Evolutionary conservation across 495 filamentous ascomycete genomes (phyloP).

Genomic region (Hyaloscypha bicolor): DNA sequence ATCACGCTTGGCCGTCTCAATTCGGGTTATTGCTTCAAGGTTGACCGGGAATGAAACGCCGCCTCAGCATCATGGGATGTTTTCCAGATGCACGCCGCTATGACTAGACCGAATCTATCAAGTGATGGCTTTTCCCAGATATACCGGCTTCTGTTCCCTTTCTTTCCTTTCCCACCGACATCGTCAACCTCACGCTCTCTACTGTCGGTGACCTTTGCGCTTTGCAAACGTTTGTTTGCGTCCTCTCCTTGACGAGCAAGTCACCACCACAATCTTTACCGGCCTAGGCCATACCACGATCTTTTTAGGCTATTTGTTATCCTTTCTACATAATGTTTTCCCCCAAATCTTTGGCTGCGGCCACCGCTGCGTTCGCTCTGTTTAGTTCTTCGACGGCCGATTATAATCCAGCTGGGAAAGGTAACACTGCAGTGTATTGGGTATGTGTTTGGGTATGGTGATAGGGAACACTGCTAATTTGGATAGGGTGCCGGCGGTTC

Average conservation of each 20-base stretch:
- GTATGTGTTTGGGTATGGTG: constrained; percentile 33
- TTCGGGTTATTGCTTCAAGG: background rate
- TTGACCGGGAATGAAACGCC: background rate
- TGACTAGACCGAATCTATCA: constrained; percentile 14
- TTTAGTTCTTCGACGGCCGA: constrained; percentile 23
- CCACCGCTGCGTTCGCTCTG: constrained; percentile 28
- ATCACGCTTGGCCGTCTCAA: background rate
- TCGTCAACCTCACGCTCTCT: constrained; percentile 20
- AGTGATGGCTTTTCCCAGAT: constrained; percentile 22
- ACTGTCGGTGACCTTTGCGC: constrained; percentile 22
- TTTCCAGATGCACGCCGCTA: constrained; percentile 5
- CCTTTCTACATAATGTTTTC: constrained; percentile 32
- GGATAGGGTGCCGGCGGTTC: constrained; percentile 47
- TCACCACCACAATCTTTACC: constrained; percentile 32
- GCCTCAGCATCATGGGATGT: constrained; percentile 4
- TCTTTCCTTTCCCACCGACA: constrained; percentile 24
- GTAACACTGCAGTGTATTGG: constrained; percentile 58
- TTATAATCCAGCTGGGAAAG: constrained; percentile 31
- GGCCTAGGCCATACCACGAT: constrained; percentile 33
- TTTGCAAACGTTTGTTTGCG: constrained; percentile 39
- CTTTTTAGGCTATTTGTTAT: constrained; percentile 20
- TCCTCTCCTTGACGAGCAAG: constrained; percentile 36
- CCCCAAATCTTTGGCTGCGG: constrained; percentile 25
- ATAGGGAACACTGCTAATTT: constrained; percentile 3
- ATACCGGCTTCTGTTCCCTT: constrained; percentile 10